Conservation (phyloP, 208 protist genomes). For the Leptomonas pyrrhocoris region DNA sequence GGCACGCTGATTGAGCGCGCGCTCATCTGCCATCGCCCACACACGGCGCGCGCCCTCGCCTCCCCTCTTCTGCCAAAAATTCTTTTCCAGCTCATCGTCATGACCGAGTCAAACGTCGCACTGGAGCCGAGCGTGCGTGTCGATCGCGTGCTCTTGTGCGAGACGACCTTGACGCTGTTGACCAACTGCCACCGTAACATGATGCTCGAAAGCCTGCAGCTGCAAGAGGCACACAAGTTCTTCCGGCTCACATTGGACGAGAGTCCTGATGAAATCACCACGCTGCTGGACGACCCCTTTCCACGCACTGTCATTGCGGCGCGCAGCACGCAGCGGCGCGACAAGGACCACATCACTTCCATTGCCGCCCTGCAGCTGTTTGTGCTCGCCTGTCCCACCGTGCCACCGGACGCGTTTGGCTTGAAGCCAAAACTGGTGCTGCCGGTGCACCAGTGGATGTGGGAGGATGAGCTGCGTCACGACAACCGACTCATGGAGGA, state of each 20-base stretch:
- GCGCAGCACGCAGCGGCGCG: conserved; percentile 61
- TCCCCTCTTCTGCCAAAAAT: conserved; percentile 52
- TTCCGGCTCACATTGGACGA: conserved; percentile 72
- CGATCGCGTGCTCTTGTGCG: conserved; percentile 74
- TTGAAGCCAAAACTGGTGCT: conserved; percentile 74
- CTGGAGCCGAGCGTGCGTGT: conserved; percentile 62
- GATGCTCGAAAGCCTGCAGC: conserved; percentile 57
- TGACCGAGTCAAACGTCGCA: conserved; percentile 63
- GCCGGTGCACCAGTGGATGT: conserved; percentile 88
- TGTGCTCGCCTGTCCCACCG: conserved; percentile 68
- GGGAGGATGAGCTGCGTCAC: conserved; percentile 90
- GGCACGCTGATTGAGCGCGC: conserved; percentile 76
- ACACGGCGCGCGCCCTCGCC: conserved; percentile 62
- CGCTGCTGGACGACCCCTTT: conserved; percentile 82
- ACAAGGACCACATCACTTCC: conserved; percentile 85
- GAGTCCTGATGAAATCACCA: conserved; percentile 53
- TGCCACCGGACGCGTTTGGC: conserved; percentile 75
- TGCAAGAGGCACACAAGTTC: conserved; percentile 60
- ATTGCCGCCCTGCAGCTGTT: conserved; percentile 84
- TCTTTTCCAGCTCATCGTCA: conserved; percentile 66
- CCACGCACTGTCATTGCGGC: conserved; percentile 43
- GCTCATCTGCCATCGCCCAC: conserved; percentile 69
- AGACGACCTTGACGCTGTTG: conserved; percentile 65
- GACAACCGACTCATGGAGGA: conserved; percentile 69
- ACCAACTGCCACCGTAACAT: conserved; percentile 54